phyloP scores from a whole-genome alignment of 768 basidiomycete genomes.

The Lactarius tabidus region DNA sequence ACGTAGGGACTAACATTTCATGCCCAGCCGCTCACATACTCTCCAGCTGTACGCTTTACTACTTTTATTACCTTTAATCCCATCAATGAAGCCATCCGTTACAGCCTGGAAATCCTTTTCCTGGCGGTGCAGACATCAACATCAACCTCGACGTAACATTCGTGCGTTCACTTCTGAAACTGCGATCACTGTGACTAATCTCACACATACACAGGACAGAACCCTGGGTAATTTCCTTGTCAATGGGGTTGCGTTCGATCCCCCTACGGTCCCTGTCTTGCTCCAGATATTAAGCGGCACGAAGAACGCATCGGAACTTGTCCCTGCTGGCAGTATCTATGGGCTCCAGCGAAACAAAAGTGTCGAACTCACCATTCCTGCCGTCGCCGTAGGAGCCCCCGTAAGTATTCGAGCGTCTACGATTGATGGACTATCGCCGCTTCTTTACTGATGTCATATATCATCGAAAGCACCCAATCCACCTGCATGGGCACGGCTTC shows the following conservation, averaged over 20 bases:
- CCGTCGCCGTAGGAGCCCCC: background rate
- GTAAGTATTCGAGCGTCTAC: background rate
- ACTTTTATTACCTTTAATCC: background rate
- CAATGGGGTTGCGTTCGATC: conserved; percentile 38
- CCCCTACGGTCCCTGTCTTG: conserved; percentile 28
- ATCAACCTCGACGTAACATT: background rate
- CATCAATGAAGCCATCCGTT: background rate
- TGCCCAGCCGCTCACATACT: background rate
- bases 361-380: conserved; percentile 39
- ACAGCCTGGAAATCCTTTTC: background rate
- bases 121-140: background rate
- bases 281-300: conserved; percentile 57
- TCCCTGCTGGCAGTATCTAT: conserved; percentile 47
- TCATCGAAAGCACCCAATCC: conserved; percentile 7
- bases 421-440: background rate
- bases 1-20: background rate
- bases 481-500: conserved; percentile 19
- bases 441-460: background rate
- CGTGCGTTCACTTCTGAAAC: background rate
- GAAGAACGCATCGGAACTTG: conserved; percentile 40
- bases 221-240: conserved; percentile 30
- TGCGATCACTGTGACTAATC: background rate
- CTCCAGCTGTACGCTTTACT: background rate
- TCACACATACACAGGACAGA: background rate
- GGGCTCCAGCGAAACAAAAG: conserved; percentile 42